Percentiles rank a stretch among this genome's conserved stretches.
Conservation (phyloP, 176 grass and related monocot genomes). For the Zea luxurians region DNA sequence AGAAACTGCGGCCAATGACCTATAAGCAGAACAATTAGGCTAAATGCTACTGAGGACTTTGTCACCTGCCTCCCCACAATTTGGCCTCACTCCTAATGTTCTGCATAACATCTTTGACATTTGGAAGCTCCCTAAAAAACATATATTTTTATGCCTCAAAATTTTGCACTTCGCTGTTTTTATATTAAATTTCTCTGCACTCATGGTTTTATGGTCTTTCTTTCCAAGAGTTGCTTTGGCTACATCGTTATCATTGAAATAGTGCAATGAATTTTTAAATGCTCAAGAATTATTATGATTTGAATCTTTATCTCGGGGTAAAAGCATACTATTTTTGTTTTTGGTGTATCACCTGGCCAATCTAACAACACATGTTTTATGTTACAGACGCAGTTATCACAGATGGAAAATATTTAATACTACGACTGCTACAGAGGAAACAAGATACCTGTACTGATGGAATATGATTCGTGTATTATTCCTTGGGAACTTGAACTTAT, state of each 20-base stretch:
- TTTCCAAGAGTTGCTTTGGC: background rate
- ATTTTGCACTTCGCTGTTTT: background rate
- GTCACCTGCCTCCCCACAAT: background rate
- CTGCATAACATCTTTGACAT: background rate
- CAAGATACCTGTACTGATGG: background rate
- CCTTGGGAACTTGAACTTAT: conserved; percentile 24
- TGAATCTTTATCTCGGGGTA: background rate
- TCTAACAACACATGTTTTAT: conserved; percentile 20
- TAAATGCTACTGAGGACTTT: background rate
- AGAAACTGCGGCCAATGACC: background rate
- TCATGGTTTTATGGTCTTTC: background rate
- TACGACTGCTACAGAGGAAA: background rate
- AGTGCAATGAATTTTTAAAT: background rate
- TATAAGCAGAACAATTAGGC: background rate
- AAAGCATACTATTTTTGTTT: background rate
- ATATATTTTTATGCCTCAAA: background rate
- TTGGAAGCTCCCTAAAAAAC: background rate
- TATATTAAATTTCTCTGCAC: conserved; percentile 1
- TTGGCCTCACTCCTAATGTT: background rate
- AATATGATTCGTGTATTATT: conserved; percentile 11
- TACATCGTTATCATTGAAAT: background rate
- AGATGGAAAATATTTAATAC: conserved; percentile 7
- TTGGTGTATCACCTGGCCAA: background rate
- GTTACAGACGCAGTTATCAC: conserved; percentile 26
- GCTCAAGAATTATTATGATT: background rate